Evolutionary conservation across 1,284 basidiomycete species (phyloP).

Genomic region (Trichosporon ovoides): DNA sequence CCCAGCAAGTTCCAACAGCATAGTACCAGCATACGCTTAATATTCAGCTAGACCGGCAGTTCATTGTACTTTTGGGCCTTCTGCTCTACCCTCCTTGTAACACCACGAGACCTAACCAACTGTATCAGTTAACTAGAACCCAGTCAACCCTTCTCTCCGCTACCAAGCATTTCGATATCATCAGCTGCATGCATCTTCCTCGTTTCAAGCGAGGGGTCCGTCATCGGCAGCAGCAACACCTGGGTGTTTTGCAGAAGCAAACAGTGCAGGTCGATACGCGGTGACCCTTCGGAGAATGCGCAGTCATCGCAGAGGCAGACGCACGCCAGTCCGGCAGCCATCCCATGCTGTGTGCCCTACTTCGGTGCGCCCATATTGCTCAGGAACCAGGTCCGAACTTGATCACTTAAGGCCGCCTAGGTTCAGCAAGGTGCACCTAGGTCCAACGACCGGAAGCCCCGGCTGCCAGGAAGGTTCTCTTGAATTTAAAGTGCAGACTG

Average conservation of each 20-base stretch:
- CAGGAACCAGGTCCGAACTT: not conserved
- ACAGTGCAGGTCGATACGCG: too few relatives aligned
- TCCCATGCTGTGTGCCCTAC: not conserved
- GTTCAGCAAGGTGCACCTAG: not conserved
- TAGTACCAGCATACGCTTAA: not conserved
- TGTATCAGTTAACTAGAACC: slow-evolving; percentile 1
- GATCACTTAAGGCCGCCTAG: not conserved
- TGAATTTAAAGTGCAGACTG: not conserved
- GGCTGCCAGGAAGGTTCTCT: not conserved
- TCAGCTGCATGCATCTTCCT: not conserved
- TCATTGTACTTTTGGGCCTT: not conserved
- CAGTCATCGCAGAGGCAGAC: too few relatives aligned
- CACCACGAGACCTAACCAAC: too few relatives aligned
- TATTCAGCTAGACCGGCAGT: not conserved
- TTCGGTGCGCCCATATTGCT: not conserved
- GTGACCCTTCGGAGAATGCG: too few relatives aligned
- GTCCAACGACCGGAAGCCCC: not conserved
- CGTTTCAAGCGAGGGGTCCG: too few relatives aligned
- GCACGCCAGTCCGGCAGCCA: too few relatives aligned
- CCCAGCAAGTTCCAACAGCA: not conserved
- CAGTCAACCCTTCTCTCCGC: not conserved
- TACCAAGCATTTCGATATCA: slow-evolving; percentile 5
- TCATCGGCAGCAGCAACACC: too few relatives aligned
- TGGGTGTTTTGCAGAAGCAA: not conserved
- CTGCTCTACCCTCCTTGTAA: not conserved